Base-by-base conservation (phyloP, 2,329 filamentous ascomycete genomes). In the Penicillium sp. region DNA sequence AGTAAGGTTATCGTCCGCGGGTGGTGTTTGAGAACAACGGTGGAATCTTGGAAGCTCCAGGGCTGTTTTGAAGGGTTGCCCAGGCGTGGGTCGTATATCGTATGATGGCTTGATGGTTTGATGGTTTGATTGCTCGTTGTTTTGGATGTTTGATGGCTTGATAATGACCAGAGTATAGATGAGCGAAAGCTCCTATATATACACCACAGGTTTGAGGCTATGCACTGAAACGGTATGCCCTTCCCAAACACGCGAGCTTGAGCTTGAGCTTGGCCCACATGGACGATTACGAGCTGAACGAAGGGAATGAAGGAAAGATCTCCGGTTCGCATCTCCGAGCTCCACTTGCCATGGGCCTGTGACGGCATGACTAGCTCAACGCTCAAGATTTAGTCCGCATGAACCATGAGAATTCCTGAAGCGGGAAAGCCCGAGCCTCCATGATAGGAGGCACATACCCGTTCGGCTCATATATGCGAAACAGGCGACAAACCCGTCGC, bases 251-350 rank as follows among this genome's bases (percentile, higher is more conserved):
- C 58, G 60, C 58, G 62, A 64, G 60, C 47, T 61, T 51, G 47
- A 55, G 58, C 51, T 50, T 58, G 62, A 64, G 60, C 47, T 61
- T 53, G 56, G 57, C 51, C 62, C 61, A 63, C 59, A 63, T 65
- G 62, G 60, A 50, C 45, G 46, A n/a, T 24, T 49, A 54, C 36
- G 24, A 57, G 53, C 52, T 58, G 56, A 58, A 43, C 40, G 49
- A 52, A 48, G 34, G 50, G 47, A 60, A 60, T 58, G 47, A 55
- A 54, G 57, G 49, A 55, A 55, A 34, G 55, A 64, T 62, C 56
- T 53, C 59, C 57, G 51, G 51, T 55, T 56, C 43, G 50, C 52
- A 54, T 55, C 39, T 56, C 49, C 18, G 24, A 48, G 46, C 14
- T 55, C 61, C 60, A 58, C 55, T 42, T 45, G 49, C 48, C 54